Evolutionary conservation across 257 asterid genomes (phyloP), one percentile per base, ranked within the genome.

Genomic region (Linaria vulgaris): DNA sequence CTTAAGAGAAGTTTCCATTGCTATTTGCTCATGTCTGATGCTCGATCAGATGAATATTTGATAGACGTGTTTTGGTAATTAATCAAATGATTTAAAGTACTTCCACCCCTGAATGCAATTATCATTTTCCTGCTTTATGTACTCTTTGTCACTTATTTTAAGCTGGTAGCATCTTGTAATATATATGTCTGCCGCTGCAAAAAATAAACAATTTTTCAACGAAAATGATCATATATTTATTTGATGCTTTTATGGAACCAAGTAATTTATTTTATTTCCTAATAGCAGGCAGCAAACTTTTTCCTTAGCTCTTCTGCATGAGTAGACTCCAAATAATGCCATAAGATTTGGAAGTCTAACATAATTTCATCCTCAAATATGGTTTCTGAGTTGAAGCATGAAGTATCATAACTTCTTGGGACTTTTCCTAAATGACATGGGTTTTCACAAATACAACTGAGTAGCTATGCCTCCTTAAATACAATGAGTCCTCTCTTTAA

Each of bases 31-130:
- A 58, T 51, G 48, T 49, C 66, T 44, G 41, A 52, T 61, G 25
- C 56, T 41, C 57, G 16, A 47, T 66, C 59, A 54, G 61, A 61
- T 71, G 67, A 59, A 66, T 57, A 49, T 19, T 66, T 24, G 46
- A 31, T 20, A 61, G 70, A 53, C 39, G 52, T 53, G 46, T 56
- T 69, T 51, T 34, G 52, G n/a, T 62, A 45, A 55, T 38, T 61
- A 20, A 44, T 61, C 56, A 59, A 53, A 64, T 67, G 59, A 56
- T 69, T 58, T 34, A 34, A 11, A 37, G 10, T 17, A 13, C 13
- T 46, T 13, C 48, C 14, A 5, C n/a, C 38, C 58, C 56, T 59
- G 16, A 60, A 74, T 17, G 59, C 39, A 57, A 20, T 34, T n/a
- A 15, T 16, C 46, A 53, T 24, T 34, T 68, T 52, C 37, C 15